These are phyloP conservation scores for Intubia oerlemansii DNA, from an alignment of 2,329 filamentous ascomycete species.

Conservation along the genomic window DNA sequence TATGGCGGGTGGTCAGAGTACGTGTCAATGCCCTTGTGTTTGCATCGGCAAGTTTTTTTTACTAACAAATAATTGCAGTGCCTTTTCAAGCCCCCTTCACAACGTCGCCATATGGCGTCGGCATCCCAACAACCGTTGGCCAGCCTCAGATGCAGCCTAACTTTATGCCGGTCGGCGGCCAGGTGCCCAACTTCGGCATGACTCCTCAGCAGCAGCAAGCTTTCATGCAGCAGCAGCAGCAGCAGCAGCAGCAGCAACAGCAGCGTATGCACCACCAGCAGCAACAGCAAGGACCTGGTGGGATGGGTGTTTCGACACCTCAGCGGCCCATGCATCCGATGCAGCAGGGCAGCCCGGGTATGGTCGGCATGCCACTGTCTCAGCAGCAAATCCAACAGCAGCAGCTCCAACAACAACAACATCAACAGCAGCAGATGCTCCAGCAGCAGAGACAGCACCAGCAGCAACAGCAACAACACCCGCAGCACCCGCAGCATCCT, in stretches of 20 bases:
- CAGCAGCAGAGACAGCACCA: conserved; percentile 11
- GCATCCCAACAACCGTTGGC: conserved; percentile 25
- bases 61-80: conserved; percentile 17
- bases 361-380: conserved; percentile 11
- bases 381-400: conserved; percentile 16
- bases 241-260: conserved; percentile 12
- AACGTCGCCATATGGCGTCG: conserved; percentile 32
- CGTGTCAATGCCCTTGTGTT: too few species aligned
- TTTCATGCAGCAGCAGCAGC: too few species aligned
- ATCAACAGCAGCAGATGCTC: too few species aligned
- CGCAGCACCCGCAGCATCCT: too few species aligned
- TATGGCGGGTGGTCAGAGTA: conserved; percentile 36
- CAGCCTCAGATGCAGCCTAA: conserved; percentile 26
- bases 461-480: conserved; percentile 11
- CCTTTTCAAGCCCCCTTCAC: conserved; percentile 37
- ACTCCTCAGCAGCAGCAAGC: conserved; percentile 22
- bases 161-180: conserved; percentile 23
- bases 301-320: conserved; percentile 16
- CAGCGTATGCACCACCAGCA: conserved; percentile 12
- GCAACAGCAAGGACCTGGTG: conserved; percentile 14
- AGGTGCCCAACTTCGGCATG: conserved; percentile 34
- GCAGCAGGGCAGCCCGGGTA: conserved; percentile 17
- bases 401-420: conserved; percentile 10
- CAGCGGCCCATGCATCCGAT: conserved; percentile 17
- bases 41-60: too few species aligned